phyloP scores from a whole-genome alignment of 441 rosid genomes.

The Populus trichocarpa region DNA sequence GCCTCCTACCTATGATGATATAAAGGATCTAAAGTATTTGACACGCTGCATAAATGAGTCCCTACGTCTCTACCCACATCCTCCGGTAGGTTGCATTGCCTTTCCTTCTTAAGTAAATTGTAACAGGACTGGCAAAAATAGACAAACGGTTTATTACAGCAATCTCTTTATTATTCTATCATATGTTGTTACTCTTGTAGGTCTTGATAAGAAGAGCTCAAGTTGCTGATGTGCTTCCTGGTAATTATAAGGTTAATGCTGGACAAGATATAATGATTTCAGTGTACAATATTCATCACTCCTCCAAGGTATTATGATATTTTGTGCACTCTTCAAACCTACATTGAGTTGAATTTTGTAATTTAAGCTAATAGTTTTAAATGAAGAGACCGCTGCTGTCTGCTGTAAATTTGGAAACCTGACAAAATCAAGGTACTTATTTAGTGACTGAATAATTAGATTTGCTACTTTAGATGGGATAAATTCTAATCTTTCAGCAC shows the following conservation, averaged over 20 bases:
- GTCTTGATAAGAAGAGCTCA: constrained; percentile 89
- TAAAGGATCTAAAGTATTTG: constrained; percentile 72
- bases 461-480: not conserved
- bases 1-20: constrained; percentile 65
- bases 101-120: constrained; percentile 11
- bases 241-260: constrained; percentile 73
- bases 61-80: constrained; percentile 91
- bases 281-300: constrained; percentile 88
- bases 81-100: constrained; percentile 67
- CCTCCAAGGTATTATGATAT: constrained; percentile 50
- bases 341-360: not conserved
- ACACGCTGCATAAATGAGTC: constrained; percentile 89
- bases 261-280: constrained; percentile 98
- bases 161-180: not conserved
- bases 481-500: not conserved
- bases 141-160: not conserved
- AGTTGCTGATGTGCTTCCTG: constrained; percentile 79
- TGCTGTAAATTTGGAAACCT: not conserved
- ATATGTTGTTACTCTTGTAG: constrained; percentile 28
- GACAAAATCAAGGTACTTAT: not conserved
- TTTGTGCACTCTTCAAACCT: constrained; percentile 1
- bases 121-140: not conserved
- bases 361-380: not conserved
- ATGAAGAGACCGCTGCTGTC: not conserved
- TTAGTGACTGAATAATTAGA: not conserved